These are phyloP conservation scores for Yamadazyma kitorensis DNA, from an alignment of 805 yeast genomes.

Conservation along the genomic window DNA sequence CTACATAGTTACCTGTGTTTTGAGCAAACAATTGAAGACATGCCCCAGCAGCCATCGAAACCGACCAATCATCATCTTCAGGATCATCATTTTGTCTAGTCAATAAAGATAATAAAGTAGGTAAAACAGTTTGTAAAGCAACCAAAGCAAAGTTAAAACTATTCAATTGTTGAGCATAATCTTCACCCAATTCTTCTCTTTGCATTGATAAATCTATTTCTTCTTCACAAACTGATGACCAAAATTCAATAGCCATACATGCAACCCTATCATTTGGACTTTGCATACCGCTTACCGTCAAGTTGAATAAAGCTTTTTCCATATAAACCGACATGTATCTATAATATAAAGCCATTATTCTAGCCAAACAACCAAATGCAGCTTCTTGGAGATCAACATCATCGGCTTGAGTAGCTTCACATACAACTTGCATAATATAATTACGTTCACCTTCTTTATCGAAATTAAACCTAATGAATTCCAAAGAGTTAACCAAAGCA, in stretches of 20 bases:
- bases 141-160: conserved; percentile 80
- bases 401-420: conserved; percentile 95
- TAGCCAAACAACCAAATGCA: conserved; percentile 92
- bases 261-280: conserved; percentile 81
- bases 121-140: conserved; percentile 83
- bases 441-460: conserved; percentile 93
- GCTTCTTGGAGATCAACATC: conserved; percentile 84
- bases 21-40: conserved; percentile 93
- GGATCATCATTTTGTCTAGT: conserved; percentile 90
- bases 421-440: conserved; percentile 96
- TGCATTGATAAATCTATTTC: conserved; percentile 79
- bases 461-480: conserved; percentile 84
- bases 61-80: conserved; percentile 96
- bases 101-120: conserved; percentile 75
- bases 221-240: conserved; percentile 99
- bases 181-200: conserved; percentile 48
- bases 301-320: conserved; percentile 92
- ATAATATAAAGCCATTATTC: conserved; percentile 88
- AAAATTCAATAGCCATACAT: conserved; percentile 98
- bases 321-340: conserved; percentile 88
- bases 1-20: conserved; percentile 80
- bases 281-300: conserved; percentile 91
- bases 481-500: conserved; percentile 87
- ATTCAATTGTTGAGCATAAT: conserved; percentile 37
- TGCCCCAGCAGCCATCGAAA: conserved; percentile 98